Percentiles rank a stretch among this genome's conserved stretches.
Evolutionary conservation across 176 grass and related monocot species (phyloP).

Genomic region (Aegilops speltoides): DNA sequence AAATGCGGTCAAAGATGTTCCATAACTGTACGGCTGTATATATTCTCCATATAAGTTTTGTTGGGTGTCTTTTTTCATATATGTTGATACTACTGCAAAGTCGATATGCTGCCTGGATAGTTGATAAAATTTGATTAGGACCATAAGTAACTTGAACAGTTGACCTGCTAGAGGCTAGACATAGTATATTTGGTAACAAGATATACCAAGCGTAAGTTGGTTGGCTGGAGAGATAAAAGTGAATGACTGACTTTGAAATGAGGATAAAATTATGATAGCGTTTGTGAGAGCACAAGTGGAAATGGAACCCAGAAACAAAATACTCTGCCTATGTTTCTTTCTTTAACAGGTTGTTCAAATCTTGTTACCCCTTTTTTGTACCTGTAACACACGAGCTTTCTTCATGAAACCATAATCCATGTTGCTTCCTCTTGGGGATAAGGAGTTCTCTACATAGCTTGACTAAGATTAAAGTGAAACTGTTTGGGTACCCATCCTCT

Average conservation of each 20-base stretch:
- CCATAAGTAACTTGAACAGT: not conserved
- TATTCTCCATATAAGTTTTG: not conserved
- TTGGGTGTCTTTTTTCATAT: too few species aligned
- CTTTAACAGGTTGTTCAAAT: not conserved
- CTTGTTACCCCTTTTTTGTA: not conserved
- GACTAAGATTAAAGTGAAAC: too few species aligned
- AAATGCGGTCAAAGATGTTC: not conserved
- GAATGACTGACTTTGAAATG: not conserved
- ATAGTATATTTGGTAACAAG: not conserved
- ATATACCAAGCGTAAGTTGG: not conserved
- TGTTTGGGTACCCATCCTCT: not conserved
- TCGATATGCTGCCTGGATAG: not conserved
- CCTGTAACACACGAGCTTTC: not conserved
- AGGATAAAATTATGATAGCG: not conserved
- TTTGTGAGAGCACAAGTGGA: not conserved
- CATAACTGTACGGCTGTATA: not conserved
- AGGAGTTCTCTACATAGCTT: too few species aligned
- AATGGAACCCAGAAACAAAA: not conserved
- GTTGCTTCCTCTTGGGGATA: not conserved
- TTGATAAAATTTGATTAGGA: not conserved
- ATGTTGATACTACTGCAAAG: not conserved
- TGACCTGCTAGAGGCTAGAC: not conserved
- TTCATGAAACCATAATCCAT: not conserved
- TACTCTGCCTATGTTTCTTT: not conserved
- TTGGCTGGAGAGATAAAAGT: not conserved